Conservation (phyloP, 2,329 filamentous ascomycete species). For the Rhynchosporium graminicola region DNA sequence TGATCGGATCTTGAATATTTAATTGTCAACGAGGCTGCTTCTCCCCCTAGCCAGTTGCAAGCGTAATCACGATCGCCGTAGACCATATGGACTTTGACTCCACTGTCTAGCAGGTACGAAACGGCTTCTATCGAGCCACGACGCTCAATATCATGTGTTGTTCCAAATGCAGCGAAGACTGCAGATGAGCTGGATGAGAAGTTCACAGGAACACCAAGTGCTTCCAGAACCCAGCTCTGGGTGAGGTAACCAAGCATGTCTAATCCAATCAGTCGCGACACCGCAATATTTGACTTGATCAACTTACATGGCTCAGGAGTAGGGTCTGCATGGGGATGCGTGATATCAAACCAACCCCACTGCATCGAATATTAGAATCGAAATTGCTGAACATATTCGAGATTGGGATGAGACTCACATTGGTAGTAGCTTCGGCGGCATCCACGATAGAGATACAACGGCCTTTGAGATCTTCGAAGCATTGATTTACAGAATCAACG, state of each 20-base stretch:
- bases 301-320: conserved; percentile 14
- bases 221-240: conserved; percentile 48
- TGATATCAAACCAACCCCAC: conserved; percentile 33
- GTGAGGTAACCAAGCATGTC: conserved; percentile 25
- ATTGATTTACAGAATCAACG: conserved; percentile 1
- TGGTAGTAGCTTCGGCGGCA: background rate
- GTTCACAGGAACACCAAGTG: conserved; percentile 62
- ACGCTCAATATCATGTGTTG: conserved; percentile 59
- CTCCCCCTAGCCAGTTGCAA: conserved; percentile 58
- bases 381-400: background rate
- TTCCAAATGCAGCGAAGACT: conserved; percentile 47
- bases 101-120: conserved; percentile 57
- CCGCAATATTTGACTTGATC: background rate
- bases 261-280: background rate
- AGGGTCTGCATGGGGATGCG: conserved; percentile 21
- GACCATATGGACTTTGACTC: conserved; percentile 67
- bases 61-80: conserved; percentile 64
- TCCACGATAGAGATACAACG: conserved; percentile 30
- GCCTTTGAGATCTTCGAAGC: background rate
- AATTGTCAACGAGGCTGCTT: conserved; percentile 55
- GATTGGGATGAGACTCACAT: background rate
- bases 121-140: conserved; percentile 59
- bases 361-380: background rate
- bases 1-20: conserved; percentile 44
- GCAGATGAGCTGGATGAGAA: conserved; percentile 50